Conservation (phyloP, 73 alveolate genomes). For the Paramecium sexaurelia region DNA sequence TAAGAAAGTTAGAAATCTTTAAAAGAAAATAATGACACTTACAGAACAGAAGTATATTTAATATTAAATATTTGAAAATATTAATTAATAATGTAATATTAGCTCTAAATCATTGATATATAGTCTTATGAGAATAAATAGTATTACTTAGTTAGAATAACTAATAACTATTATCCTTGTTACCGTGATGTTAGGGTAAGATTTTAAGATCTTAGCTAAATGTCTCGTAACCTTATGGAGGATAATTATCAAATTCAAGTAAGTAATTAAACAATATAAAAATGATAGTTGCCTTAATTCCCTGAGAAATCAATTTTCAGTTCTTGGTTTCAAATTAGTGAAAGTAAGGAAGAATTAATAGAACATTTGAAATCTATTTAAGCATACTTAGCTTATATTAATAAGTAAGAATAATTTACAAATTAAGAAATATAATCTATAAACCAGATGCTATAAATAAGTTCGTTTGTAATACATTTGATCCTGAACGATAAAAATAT, state of each 20-base stretch:
- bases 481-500: neutral
- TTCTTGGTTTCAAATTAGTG: neutral
- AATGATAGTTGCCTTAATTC: neutral
- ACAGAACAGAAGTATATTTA: no score
- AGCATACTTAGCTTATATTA: neutral
- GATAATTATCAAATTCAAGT: neutral
- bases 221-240: neutral
- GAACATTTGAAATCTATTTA: neutral
- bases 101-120: slow-evolving; percentile 1
- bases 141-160: neutral
- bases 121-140: slow-evolving; percentile 14
- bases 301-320: slow-evolving; percentile 35
- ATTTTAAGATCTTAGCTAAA: neutral
- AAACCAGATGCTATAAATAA: neutral
- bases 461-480: neutral
- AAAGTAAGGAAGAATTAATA: neutral
- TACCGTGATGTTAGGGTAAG: slow-evolving; percentile 36
- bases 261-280: neutral
- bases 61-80: neutral
- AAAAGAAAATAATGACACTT: no score
- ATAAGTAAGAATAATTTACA: neutral
- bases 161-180: neutral
- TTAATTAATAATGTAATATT: neutral
- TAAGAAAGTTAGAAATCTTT: no score
- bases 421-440: neutral